Base-by-base conservation (phyloP, 2,329 filamentous ascomycete genomes). In the Cordyceps farinosa region DNA sequence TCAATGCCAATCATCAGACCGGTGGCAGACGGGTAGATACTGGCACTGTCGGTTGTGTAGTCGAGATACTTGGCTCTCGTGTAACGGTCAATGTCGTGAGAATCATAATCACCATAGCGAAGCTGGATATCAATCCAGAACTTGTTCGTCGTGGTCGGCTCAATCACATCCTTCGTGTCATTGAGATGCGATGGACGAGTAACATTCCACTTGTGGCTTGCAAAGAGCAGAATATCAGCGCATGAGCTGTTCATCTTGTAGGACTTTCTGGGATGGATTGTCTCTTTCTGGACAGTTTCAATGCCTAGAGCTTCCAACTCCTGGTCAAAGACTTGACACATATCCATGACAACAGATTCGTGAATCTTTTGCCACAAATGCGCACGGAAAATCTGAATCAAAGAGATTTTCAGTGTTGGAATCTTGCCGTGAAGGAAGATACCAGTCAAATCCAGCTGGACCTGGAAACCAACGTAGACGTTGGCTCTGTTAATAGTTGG, bases 231-330 rank as follows among this genome's bases (percentile, higher is more conserved):
- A 67, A 99, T 97, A 76, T 99, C 95, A 5, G 96, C 95, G 72
- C 95, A 98, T 64, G 94, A 98, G 71, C 93, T 97, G 82, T 99
- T 99, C 95, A 99, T 99, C 86, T 99, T 99, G 86, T 99, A 99
- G 5, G 92, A 97, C 79, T 99, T 99, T 86, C 95, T 87, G 59
- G 95, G 95, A 81, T 99, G 95, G 65, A 99, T 99, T 0, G 95
- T 98, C 80, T 99, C 95, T 78, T 99, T 99, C 74, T 99, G 95
- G 5, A 98, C 95, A 2, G 92, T 96, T 77, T 99, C 95, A 64
- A 99, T 97, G 42, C 93, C 93, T 4, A 99, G 82, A 38, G 95
- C 92, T 76, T 99, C 95, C 50, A 99, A 80, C 74, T 99, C 95
- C 73, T 98, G 94, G 69, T 99, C 95, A 70, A 99, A 97, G 15